Evolutionary conservation across 257 asterid species (phyloP).

Genomic region (Schizonepeta tenuifolia): DNA sequence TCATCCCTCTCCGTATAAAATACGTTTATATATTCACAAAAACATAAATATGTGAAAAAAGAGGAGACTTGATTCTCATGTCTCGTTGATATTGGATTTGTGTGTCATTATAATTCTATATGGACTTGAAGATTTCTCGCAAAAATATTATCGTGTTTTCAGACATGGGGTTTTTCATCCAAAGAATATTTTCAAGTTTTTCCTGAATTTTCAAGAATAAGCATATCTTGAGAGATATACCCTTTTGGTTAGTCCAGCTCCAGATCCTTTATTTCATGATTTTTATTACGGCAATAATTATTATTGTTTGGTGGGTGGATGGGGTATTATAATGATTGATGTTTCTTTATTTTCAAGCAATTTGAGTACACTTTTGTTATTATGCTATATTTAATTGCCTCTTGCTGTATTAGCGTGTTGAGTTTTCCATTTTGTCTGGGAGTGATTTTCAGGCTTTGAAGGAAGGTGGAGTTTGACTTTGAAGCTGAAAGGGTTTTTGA

Average conservation of each 20-base stretch:
- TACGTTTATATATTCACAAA: conserved; percentile 5
- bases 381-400: conserved; percentile 18
- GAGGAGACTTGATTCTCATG: conserved; percentile 29
- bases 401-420: conserved; percentile 35
- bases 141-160: conserved; percentile 11
- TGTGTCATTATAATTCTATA: conserved; percentile 33
- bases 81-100: conserved; percentile 21
- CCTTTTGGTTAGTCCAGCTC: conserved; percentile 48
- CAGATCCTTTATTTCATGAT: conserved; percentile 39
- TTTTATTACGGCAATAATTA: conserved; percentile 44
- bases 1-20: conserved; percentile 31
- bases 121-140: conserved; percentile 30
- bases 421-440: conserved; percentile 31
- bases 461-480: conserved; percentile 69
- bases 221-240: conserved; percentile 40
- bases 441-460: conserved; percentile 57
- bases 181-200: conserved; percentile 6
- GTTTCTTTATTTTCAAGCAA: conserved; percentile 57
- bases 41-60: background rate
- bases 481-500: conserved; percentile 45
- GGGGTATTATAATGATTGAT: conserved; percentile 46
- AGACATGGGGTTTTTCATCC: conserved; percentile 27
- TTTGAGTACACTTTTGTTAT: conserved; percentile 41
- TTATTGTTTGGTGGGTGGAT: conserved; percentile 40
- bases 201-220: conserved; percentile 24